Conservation (phyloP, 2,329 filamentous ascomycete species). For the Xylaria sp. region DNA sequence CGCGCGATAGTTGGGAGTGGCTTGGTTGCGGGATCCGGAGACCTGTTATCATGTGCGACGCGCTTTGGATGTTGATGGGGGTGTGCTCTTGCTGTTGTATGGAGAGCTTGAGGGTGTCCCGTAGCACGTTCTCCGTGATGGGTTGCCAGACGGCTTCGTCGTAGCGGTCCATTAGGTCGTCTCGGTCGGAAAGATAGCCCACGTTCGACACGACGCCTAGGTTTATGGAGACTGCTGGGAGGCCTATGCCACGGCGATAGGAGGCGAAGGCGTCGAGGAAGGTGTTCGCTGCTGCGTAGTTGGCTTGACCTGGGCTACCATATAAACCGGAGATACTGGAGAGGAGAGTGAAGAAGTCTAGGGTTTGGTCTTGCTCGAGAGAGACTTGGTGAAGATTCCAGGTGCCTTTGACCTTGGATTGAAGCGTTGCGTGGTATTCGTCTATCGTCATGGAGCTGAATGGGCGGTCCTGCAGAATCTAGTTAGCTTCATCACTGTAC, state of each 20-base stretch:
- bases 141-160: conserved; percentile 36
- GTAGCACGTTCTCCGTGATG: conserved; percentile 41
- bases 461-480: conserved; percentile 35
- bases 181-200: conserved; percentile 48
- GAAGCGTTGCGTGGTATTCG: conserved; percentile 48
- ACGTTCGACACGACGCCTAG: conserved; percentile 53
- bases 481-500: conserved; percentile 17
- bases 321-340: conserved; percentile 52
- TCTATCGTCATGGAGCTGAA: conserved; percentile 48
- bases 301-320: conserved; percentile 53
- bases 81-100: conserved; percentile 22
- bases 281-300: conserved; percentile 56
- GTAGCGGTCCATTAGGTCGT: conserved; percentile 17
- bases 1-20: neutral
- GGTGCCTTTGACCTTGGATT: conserved; percentile 54
- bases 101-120: conserved; percentile 39
- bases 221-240: conserved; percentile 53
- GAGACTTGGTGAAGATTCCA: conserved; percentile 52
- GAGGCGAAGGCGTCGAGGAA: conserved; percentile 55
- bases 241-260: conserved; percentile 50
- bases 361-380: conserved; percentile 21
- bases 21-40: conserved; percentile 1
- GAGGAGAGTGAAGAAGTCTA: conserved; percentile 55
- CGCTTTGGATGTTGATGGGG: neutral
- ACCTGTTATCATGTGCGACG: conserved; percentile 13